These are phyloP conservation scores for Trichoderma citrinoviride DNA, from an alignment of 2,329 filamentous ascomycete genomes.

Conservation along the genomic window DNA sequence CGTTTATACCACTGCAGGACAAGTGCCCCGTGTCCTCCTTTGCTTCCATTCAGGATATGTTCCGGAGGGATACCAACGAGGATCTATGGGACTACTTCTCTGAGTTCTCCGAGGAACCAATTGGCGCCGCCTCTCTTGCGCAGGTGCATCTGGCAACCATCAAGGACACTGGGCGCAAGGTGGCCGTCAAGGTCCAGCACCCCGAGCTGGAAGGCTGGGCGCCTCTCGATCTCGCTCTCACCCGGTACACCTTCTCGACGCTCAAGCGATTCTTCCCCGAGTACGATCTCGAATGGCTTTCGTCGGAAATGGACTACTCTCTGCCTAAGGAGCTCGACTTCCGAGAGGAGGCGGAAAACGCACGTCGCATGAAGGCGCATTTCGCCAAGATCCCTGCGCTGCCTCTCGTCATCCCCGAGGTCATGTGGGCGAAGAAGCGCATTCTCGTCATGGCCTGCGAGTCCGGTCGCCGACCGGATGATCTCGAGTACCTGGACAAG, in stretches of 20 bases:
- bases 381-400: slow-evolving; percentile 71
- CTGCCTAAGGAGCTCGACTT: slow-evolving; percentile 93
- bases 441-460: slow-evolving; percentile 96
- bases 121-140: slow-evolving; percentile 89
- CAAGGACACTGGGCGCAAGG: slow-evolving; percentile 76
- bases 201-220: slow-evolving; percentile 87
- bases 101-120: slow-evolving; percentile 74
- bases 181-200: slow-evolving; percentile 97
- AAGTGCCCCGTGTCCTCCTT: slow-evolving; percentile 90
- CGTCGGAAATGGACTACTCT: slow-evolving; percentile 86
- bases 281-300: slow-evolving; percentile 95
- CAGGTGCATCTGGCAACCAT: slow-evolving; percentile 89
- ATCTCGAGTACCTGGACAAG: slow-evolving; percentile 79
- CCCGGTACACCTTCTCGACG: slow-evolving; percentile 82
- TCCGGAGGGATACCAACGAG: slow-evolving; percentile 75
- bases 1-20: slow-evolving; percentile 94
- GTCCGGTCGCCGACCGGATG: slow-evolving; percentile 81
- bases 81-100: slow-evolving; percentile 81
- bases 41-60: slow-evolving; percentile 84
- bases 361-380: slow-evolving; percentile 72
- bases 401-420: slow-evolving; percentile 85
- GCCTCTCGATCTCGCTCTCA: slow-evolving; percentile 80
- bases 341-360: slow-evolving; percentile 78
- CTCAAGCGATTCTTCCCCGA: slow-evolving; percentile 94
- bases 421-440: slow-evolving; percentile 83